Evolutionary conservation across 257 asterid genomes (phyloP).

Genomic region (Linderniella brevidens): DNA sequence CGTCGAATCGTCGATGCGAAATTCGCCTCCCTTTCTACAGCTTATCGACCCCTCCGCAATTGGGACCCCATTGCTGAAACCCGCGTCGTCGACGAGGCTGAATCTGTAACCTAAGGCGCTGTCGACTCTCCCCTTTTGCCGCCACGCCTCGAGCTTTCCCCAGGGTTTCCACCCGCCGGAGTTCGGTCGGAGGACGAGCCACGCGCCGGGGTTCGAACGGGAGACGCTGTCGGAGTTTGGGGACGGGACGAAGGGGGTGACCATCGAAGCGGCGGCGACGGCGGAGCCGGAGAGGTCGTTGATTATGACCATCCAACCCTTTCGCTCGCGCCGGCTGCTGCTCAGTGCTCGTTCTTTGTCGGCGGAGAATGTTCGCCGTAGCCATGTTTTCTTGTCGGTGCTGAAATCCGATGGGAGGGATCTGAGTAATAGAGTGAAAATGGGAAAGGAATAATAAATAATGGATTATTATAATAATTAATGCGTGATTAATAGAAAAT

Average conservation of each 20-base stretch:
- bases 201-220: constrained; percentile 81
- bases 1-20: constrained; percentile 52
- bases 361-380: constrained; percentile 30
- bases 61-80: constrained; percentile 32
- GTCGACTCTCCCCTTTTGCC: constrained; percentile 18
- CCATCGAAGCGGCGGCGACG: constrained; percentile 92
- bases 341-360: constrained; percentile 11
- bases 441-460: too few relatives aligned
- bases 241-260: constrained; percentile 89
- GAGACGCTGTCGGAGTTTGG: constrained; percentile 64
- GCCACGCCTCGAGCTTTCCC: constrained; percentile 98
- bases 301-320: constrained; percentile 92
- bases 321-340: constrained; percentile 35
- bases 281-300: constrained; percentile 96
- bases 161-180: constrained; percentile 77
- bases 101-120: constrained; percentile 56
- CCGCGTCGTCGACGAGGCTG: constrained; percentile 67
- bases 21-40: constrained; percentile 51
- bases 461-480: too few relatives aligned
- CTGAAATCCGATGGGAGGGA: constrained; percentile 68
- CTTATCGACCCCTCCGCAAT: constrained; percentile 44
- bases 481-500: too few relatives aligned
- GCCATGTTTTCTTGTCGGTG: constrained; percentile 19
- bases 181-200: constrained; percentile 91
- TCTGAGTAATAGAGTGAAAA: constrained; percentile 29